Base-by-base conservation (phyloP, 1,284 basidiomycete genomes). In the Cryptococcus sp. region DNA sequence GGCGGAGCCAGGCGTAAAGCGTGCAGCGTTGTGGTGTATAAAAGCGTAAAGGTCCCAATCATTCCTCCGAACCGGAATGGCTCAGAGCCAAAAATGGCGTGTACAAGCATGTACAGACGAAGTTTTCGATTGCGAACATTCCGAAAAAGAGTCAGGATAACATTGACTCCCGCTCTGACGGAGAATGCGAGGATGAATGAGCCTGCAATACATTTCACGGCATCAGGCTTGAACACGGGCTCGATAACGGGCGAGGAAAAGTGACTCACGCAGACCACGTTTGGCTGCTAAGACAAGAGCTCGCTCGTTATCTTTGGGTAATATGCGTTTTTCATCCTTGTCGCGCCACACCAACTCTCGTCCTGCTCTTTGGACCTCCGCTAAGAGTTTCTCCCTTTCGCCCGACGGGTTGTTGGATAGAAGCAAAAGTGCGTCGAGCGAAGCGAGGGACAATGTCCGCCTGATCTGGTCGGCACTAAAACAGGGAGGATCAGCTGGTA, bases 11-110 rank as follows among this genome's bases (percentile, higher is more conserved):
- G 84, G 0, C 92, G 90, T 2, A 96, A 83, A 0, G 86, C 81
- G 68, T 95, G 94, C 7, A 93, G 82, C 23, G 91, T 82, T 67
- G 88, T 83, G 65, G 91, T 93, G 80, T 94, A 91, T 17, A 91
- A 68, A 15, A 86, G 83, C 7, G 89, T 88, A 67, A 92, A 93
- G 0, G 87, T 85, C 3, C 87, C 91, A 34, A 95, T 80, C 89
- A 93, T 93, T 0, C 86, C 85, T 7, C 87, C 89, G 61, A 93
- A 93, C 29, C 92, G 82, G 68, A 87, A 83, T 0, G 89, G 87
- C 68, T 93, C 91, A 46, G 80, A 66, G 0, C 91, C 91, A 65
- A 94, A 87, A 40, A 94, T 79, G 0, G 91, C 91, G 75, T 84
- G 86, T 1, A 86, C 83, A 46, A 94, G 81, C 25, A 90, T 70